Evolutionary conservation across 441 rosid species (phyloP), one percentile per base, ranked within the genome.

Genomic region (Adansonia grandidieri): DNA sequence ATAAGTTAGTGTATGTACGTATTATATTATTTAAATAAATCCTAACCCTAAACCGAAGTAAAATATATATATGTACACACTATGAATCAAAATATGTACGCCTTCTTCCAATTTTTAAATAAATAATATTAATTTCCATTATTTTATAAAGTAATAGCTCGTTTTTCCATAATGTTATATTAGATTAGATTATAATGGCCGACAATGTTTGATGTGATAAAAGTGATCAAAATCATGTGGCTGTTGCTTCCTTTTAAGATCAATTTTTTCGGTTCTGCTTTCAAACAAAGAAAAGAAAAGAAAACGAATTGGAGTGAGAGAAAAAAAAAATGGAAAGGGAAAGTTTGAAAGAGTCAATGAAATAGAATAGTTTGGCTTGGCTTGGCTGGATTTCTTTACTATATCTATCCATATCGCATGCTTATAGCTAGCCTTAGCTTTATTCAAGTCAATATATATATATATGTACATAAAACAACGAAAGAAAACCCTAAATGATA

Each of bases 201-300:
- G 15, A 42, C 71, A 44, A 42, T 17, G 32, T 66, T 17, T 65
- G 71, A n/a, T 42, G 71, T 42, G 10, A 57, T 17, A 57, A 57
- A 63, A 28, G 71, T 37, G 69, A 63, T 63, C 13, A 63, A 63
- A 65, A 11, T n/a, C 28, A 42, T 42, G 53, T 66, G 71, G 48
- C 24, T 40, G 6, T 11, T 2, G 2, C 71, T 42, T n/a, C 10
- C 47, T 24, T 65, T 24, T 6, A 9, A 32, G 8, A 14, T 6
- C 10, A 63, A 28, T 4, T 60, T 63, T 17, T 37, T 64, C 9
- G 47, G 47, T 64, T 37, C 47, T 17, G 48, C 69, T 14, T 6
- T 32, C 10, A 64, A 10, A 37, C 47, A 64, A 64, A 14, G 47
- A 37, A 64, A 64, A 24, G 8, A 24, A 5, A 14, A 24, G 8